Base-by-base conservation (phyloP, 2,329 filamentous ascomycete species). In the Colletotrichum kahawae region DNA sequence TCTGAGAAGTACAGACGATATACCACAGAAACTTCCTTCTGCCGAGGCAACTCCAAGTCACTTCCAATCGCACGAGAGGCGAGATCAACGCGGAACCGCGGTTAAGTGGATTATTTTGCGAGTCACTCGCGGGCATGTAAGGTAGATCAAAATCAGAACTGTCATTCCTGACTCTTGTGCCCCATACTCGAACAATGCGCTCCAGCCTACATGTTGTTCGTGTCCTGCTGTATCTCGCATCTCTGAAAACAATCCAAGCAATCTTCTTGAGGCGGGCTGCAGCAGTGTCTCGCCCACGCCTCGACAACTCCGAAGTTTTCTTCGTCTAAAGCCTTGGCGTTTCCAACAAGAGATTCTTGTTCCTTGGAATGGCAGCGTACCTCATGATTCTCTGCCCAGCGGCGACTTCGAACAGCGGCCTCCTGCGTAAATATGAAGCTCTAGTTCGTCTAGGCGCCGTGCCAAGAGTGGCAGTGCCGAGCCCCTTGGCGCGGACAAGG, bases 381-480 rank as follows among this genome's bases (percentile, higher is more conserved):
- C 16, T 29, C 14, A 13, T 29, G 34, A 59, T 21, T 24, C 24
- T 67, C 43, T 68, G n/a, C 34, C 21, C 66, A 34, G n/a, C 27
- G 31, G 16, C 33, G 31, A 16, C 36, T 21, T 16, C 8, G 1
- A 21, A n/a, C 24, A 62, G 27, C 36, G 36, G 33, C 36, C 36
- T 70, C 51, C 67, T 48, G 51, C 54, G 7, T 71, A 36, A 74
- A 74, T 24, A 38, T 71, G 71, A 70, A 66, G 56, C 71, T 74
- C 54, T 73, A 54, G 71, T 59, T 29, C 12, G n/a, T 70, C 66
- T 71, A 38, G 71, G 71, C 67, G 38, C 36, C 7, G 33, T 66
- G 71, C 71, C 36, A 74, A 74, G 71, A 59, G 67, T 74, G 71
- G 71, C 67, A 71, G 67, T 70, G 67, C 71, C 71, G 51, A 74